Evolutionary conservation across 2,329 filamentous ascomycete species (phyloP).

Genomic region (Didymella segeticola): DNA sequence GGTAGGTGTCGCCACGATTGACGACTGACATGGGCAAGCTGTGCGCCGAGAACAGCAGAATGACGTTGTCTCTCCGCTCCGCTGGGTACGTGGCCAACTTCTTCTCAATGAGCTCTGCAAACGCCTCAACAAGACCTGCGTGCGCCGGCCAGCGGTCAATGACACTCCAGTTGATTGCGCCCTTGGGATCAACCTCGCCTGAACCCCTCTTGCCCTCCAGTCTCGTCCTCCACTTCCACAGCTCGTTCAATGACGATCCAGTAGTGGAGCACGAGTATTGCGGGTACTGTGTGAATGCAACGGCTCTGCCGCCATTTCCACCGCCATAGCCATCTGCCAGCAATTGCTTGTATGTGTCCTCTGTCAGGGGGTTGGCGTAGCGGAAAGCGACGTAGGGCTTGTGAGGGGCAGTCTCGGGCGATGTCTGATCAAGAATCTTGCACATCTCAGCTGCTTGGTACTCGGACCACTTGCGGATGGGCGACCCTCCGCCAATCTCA

Average conservation of each 20-base stretch:
- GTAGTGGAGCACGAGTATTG: constrained; percentile 99
- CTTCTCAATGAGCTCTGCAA: constrained; percentile 89
- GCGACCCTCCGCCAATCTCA: constrained; percentile 95
- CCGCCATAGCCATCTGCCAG: constrained; percentile 89
- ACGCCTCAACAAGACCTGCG: constrained; percentile 85
- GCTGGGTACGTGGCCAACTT: constrained; percentile 84
- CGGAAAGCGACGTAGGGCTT: constrained; percentile 98
- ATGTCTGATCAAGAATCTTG: constrained; percentile 90
- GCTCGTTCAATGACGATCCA: constrained; percentile 91
- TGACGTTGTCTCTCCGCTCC: constrained; percentile 78
- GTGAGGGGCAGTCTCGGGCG: constrained; percentile 91
- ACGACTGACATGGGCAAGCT: constrained; percentile 97
- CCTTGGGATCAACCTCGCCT: constrained; percentile 61
- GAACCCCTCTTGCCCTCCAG: constrained; percentile 77
- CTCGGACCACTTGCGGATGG: constrained; percentile 98
- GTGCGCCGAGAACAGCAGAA: constrained; percentile 93
- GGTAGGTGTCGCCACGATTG: constrained; percentile 95
- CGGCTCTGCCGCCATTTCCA: constrained; percentile 88
- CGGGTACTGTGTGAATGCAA: constrained; percentile 97
- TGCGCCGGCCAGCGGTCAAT: constrained; percentile 98
- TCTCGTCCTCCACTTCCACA: constrained; percentile 95
- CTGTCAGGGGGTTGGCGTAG: constrained; percentile 91
- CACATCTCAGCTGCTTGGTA: constrained; percentile 95
- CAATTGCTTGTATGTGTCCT: constrained; percentile 86
- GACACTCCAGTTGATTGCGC: constrained; percentile 91